Conservation (phyloP, 306 rosid species). For the Quercus agrifolia region DNA sequence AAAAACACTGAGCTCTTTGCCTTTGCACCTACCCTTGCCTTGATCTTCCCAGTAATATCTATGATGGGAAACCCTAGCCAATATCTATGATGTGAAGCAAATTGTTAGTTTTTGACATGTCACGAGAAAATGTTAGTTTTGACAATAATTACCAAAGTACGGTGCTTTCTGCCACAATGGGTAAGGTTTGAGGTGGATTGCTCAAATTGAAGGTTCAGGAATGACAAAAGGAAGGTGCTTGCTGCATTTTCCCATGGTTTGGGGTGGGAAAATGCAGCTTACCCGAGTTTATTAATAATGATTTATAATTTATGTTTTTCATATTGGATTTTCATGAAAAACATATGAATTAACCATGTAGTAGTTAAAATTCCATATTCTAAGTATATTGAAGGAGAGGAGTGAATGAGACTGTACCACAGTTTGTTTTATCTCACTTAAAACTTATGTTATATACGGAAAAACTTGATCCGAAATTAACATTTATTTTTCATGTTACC, state of each 20-base stretch:
- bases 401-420: not conserved
- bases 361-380: not conserved
- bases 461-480: constrained; percentile 14
- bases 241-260: not conserved
- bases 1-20: too few relatives aligned
- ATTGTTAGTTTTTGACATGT: not conserved
- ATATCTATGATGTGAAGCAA: not conserved
- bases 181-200: not conserved
- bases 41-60: not conserved
- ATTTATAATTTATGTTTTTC: not conserved
- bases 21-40: too few relatives aligned
- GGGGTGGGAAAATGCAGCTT: not conserved
- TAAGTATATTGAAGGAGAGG: not conserved
- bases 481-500: constrained; percentile 31
- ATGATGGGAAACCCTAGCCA: not conserved
- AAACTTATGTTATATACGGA: constrained; percentile 1
- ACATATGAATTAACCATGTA: not conserved
- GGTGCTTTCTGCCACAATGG: not conserved
- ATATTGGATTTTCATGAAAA: not conserved
- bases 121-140: not conserved
- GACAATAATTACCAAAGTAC: not conserved
- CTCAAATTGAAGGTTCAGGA: not conserved
- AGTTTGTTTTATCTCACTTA: not conserved
- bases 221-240: too few relatives aligned
- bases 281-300: not conserved